Evolutionary conservation across 768 basidiomycete genomes (phyloP), one percentile per base, ranked within the genome.

Genomic region (Cantharellus anzutake): DNA sequence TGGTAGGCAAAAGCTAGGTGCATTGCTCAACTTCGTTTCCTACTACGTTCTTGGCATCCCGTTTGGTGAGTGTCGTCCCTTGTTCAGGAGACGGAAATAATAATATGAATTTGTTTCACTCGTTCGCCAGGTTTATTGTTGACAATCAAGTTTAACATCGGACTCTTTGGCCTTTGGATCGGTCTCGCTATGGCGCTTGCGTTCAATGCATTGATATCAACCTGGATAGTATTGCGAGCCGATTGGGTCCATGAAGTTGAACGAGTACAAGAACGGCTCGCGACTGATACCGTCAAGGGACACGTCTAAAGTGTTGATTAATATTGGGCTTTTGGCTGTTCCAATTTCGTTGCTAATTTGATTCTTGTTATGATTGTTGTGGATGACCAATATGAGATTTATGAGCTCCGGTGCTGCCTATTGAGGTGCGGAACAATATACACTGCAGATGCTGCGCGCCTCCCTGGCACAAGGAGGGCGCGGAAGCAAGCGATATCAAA

Each of bases 1-100:
- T 42, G 92, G 92, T 29, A 86, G 83, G 69, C 86, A 87, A 77
- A 76, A 81, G 60, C 75, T 78, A 0, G 87, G 88, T 2, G 89
- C 90, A 0, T 57, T 92, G 5, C 74, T 91, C 60, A 92, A 92
- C 67, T 71, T 91, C 16, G 83, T 80, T 56, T 81, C 84, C 2
- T 92, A 92, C 70, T 92, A 94, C 65, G 70, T 83, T 60, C 70
- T 92, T 62, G 87, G 82, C 35, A 57, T 57, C 42, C 56, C 56
- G 5, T 41, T 57, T 5, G 56, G 56, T 57, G 38, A 55, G 52
- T 37, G 42, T 38, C 16, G 14, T 16, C 56, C 16, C 5, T 34
- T 40, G 1, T 20, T 34, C 16, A 29, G 4, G 2, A 16, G 29
- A 4, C 5, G 50, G 60, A 5, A 51, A 48, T 51, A 56, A 41